Conservation (phyloP, 176 grass and related monocot genomes). For the Otatea glauca region DNA sequence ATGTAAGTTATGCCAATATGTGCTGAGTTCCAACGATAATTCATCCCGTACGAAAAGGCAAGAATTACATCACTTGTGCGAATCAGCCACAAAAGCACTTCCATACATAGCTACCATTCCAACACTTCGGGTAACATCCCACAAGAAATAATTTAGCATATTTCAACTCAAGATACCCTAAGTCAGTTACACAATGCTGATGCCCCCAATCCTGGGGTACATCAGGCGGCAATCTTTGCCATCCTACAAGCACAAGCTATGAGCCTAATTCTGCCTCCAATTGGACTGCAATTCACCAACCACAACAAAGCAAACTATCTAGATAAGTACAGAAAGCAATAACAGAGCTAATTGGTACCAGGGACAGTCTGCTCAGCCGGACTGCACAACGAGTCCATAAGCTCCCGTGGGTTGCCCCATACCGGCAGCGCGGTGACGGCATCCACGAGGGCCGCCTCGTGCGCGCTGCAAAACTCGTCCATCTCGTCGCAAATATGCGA, state of each 20-base stretch:
- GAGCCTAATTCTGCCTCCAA: background rate
- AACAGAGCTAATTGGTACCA: slow-evolving; percentile 36
- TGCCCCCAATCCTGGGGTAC: background rate
- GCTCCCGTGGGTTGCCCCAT: slow-evolving; percentile 52
- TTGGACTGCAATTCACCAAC: background rate
- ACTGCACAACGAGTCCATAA: slow-evolving; percentile 21
- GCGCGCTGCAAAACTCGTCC: background rate
- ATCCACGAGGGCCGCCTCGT: slow-evolving; percentile 47
- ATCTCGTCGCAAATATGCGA: slow-evolving; percentile 25
- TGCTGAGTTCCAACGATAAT: background rate
- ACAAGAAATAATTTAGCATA: slow-evolving; percentile 5
- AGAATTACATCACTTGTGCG: background rate
- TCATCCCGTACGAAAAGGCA: background rate
- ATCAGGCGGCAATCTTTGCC: background rate
- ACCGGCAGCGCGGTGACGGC: slow-evolving; percentile 33
- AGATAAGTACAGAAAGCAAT: slow-evolving; percentile 19
- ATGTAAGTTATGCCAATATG: slow-evolving; percentile 7
- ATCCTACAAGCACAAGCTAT: slow-evolving; percentile 21
- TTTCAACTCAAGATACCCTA: slow-evolving; percentile 21
- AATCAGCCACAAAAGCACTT: background rate
- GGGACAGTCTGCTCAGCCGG: background rate
- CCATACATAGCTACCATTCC: slow-evolving; percentile 21
- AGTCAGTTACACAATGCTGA: slow-evolving; percentile 21
- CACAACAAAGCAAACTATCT: slow-evolving; percentile 27
- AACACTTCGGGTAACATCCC: slow-evolving; percentile 9